Conservation (phyloP, 2,329 filamentous ascomycete species). For the Verticillium alfalfae region DNA sequence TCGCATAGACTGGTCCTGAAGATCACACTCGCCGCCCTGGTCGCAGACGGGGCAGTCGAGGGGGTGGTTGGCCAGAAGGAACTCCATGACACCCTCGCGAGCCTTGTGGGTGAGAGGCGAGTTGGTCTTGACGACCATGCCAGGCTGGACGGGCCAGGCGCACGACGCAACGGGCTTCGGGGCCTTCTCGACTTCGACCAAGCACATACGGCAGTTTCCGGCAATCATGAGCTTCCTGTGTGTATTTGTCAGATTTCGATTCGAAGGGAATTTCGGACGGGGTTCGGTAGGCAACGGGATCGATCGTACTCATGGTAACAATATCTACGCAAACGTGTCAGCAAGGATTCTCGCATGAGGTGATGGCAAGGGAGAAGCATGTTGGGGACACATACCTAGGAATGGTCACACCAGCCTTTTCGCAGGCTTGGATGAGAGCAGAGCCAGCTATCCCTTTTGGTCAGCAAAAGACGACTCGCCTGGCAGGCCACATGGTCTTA, state of each 20-base stretch:
- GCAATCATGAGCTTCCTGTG: conserved; percentile 94
- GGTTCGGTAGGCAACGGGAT: conserved; percentile 13
- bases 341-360: conserved; percentile 9
- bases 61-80: conserved; percentile 91
- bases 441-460: conserved; percentile 66
- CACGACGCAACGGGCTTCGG: conserved; percentile 98
- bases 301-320: conserved; percentile 89
- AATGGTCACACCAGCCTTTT: conserved; percentile 88
- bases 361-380: background rate
- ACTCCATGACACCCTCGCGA: conserved; percentile 98
- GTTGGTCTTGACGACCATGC: conserved; percentile 99
- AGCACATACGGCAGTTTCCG: conserved; percentile 98
- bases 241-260: conserved; percentile 32
- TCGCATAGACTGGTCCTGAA: conserved; percentile 99
- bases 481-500: background rate
- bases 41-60: conserved; percentile 97
- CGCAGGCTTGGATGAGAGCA: conserved; percentile 96
- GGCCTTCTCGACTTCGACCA: conserved; percentile 94
- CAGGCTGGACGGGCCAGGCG: conserved; percentile 96
- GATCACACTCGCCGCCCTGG: conserved; percentile 97
- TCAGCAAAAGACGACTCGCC: conserved; percentile 4
- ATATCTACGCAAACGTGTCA: conserved; percentile 58
- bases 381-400: conserved; percentile 59
- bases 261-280: conserved; percentile 57
- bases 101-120: conserved; percentile 96